A percentile compares a stretch with the other conserved stretches of the same genome.
Evolutionary conservation across 805 yeast species (phyloP).

Genomic region (Candida krabiensis): DNA sequence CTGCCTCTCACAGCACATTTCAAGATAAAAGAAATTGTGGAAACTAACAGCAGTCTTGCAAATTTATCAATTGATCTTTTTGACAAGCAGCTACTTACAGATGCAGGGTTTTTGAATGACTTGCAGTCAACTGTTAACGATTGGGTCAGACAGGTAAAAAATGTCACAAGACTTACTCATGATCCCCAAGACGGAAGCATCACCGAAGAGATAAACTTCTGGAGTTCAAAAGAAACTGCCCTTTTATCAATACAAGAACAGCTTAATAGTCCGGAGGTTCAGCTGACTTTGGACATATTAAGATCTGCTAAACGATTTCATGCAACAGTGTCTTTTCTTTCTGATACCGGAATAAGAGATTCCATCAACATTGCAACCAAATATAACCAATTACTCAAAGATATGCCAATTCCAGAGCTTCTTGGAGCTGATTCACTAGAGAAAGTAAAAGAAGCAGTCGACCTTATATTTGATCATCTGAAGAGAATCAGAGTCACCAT

Average conservation of each 20-base stretch:
- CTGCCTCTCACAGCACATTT: conserved; percentile 54
- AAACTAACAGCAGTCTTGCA: conserved; percentile 11
- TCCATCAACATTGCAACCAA: conserved; percentile 49
- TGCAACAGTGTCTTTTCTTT: conserved; percentile 67
- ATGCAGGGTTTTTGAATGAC: conserved; percentile 59
- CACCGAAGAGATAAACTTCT: conserved; percentile 69
- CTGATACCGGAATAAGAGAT: conserved; percentile 67
- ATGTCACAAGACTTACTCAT: conserved; percentile 52
- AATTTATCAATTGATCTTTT: conserved; percentile 11
- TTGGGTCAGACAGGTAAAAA: conserved; percentile 70
- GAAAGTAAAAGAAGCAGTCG: conserved; percentile 45
- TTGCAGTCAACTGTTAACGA: conserved; percentile 68
- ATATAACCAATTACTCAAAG: conserved; percentile 65
- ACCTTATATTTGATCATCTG: conserved; percentile 56
- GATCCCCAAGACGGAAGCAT: conserved; percentile 56
- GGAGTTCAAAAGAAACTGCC: conserved; percentile 71
- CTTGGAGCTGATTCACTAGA: conserved; percentile 44
- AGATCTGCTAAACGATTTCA: conserved; percentile 76
- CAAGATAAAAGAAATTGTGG: conserved; percentile 40
- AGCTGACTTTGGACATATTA: conserved; percentile 57
- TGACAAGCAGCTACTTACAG: conserved; percentile 38
- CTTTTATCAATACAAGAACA: conserved; percentile 58
- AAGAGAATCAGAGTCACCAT: conserved; percentile 57
- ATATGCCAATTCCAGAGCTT: conserved; percentile 66
- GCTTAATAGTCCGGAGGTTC: conserved; percentile 52